A percentile compares a stretch with the other conserved stretches of the same genome.
These are phyloP conservation scores for Sanguinoderma infundibulare DNA, from an alignment of 1,284 basidiomycete genomes.

Conservation along the genomic window DNA sequence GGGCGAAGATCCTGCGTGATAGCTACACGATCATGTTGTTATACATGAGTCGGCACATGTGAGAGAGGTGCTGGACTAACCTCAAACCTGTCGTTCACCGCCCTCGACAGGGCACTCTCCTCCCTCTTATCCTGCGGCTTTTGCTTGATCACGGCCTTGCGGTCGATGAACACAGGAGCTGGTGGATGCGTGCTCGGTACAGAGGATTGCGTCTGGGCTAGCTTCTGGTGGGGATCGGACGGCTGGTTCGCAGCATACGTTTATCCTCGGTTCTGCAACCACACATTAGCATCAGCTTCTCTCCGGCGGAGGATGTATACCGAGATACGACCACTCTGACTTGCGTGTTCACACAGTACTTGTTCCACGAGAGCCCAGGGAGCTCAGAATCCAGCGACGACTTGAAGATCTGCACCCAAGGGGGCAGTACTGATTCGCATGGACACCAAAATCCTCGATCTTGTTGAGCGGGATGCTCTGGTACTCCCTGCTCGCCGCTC, in stretches of 20 bases:
- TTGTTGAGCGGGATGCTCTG: constrained; percentile 94
- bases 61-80: constrained; percentile 39
- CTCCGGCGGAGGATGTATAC: constrained; percentile 52
- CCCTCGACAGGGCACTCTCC: constrained; percentile 78
- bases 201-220: constrained; percentile 64
- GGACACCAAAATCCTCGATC: constrained; percentile 98
- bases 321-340: constrained; percentile 88
- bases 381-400: constrained; percentile 85
- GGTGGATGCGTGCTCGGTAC: constrained; percentile 61
- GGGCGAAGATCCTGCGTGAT: constrained; percentile 85
- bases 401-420: constrained; percentile 95
- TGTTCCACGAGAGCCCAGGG: constrained; percentile 94
- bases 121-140: constrained; percentile 81
- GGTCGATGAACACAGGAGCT: constrained; percentile 54
- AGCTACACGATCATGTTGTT: constrained; percentile 86
- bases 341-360: constrained; percentile 99
- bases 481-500: constrained; percentile 76
- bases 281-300: neutral
- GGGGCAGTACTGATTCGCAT: constrained; percentile 96
- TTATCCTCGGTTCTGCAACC: constrained; percentile 81
- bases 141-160: constrained; percentile 46
- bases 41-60: constrained; percentile 1
- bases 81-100: constrained; percentile 88
- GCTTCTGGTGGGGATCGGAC: constrained; percentile 86
- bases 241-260: constrained; percentile 91